Evolutionary conservation across 2,329 filamentous ascomycete genomes (phyloP).

Genomic region (Pyrenophora tritici-repentis): DNA sequence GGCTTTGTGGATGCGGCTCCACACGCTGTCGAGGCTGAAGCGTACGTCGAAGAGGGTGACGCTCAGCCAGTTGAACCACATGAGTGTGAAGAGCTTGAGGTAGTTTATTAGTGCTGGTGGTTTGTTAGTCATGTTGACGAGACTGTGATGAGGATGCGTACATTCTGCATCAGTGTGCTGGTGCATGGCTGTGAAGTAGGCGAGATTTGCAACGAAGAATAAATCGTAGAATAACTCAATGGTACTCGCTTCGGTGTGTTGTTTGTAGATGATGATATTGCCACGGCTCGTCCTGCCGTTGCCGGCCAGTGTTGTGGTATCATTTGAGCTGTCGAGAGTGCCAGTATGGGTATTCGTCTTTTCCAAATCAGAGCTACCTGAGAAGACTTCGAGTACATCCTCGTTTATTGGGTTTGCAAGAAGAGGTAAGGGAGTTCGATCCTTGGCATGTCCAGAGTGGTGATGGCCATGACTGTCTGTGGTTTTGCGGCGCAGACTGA

Average conservation of each 20-base stretch:
- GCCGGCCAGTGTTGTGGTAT: constrained; percentile 18
- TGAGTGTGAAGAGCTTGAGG: constrained; percentile 60
- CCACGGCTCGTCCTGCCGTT: constrained; percentile 25
- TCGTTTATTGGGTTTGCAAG: constrained; percentile 29
- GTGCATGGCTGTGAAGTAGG: constrained; percentile 63
- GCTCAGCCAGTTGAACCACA: constrained; percentile 71
- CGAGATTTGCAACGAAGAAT: constrained; percentile 68
- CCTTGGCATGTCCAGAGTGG: neutral
- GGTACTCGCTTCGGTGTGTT: constrained; percentile 54
- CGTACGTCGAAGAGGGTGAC: constrained; percentile 68
- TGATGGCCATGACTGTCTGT: neutral
- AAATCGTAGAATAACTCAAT: constrained; percentile 65
- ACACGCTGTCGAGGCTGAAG: constrained; percentile 67
- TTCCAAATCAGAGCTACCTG: constrained; percentile 17
- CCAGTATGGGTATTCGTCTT: constrained; percentile 14
- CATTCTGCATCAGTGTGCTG: constrained; percentile 57
- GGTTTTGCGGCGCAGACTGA: constrained; percentile 20
- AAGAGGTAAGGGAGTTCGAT: constrained; percentile 19
- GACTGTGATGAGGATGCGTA: neutral
- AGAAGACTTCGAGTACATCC: constrained; percentile 21
- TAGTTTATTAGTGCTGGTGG: constrained; percentile 47
- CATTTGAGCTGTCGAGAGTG: constrained; percentile 9
- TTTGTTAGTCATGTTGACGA: neutral
- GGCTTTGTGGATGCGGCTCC: constrained; percentile 64
- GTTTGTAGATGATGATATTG: constrained; percentile 34